Evolutionary conservation across 2,329 filamentous ascomycete species (phyloP), one percentile per base, ranked within the genome.

Genomic region (Chrysosphaeria jannelii): DNA sequence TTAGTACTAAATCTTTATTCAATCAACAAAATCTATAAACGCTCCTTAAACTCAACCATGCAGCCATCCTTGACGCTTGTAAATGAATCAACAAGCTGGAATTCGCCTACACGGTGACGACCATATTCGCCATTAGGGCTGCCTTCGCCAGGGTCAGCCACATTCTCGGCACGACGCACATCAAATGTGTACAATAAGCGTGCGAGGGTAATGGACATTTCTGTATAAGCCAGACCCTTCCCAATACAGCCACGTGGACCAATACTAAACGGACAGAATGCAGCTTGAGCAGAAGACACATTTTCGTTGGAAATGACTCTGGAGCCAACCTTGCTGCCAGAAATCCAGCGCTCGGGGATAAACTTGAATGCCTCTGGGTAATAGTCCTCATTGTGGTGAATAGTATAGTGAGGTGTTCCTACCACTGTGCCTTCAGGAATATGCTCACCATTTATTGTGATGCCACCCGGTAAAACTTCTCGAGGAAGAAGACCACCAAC

Each of bases 231-330:
- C 21, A 71, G 42, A 1, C 55, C 53, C 48, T 72, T 74, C 0
- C 68, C 69, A 25, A 75, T 70, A 36, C 69, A 76, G 3, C 65
- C 65, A 8, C 68, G 46, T 0, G 66, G 61, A 0, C 69, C 69
- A 29, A 72, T 47, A 21, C 57, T 64, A 34, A 76, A 76, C 2
- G 74, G 68, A 30, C 66, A 75, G 42, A 72, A 81, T 1, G 71
- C 71, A 16, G 50, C 53, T 23, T 67, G 56, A 3, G 69, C 66
- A 5, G 47, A 36, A 3, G 49, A 45, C 2, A 59, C 44, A 24
- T 59, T 54, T 2, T 51, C 48, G 39, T 6, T 12, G 7, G 7
- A 7, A n/a, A n/a, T 7, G 7, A 18, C 16, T n/a, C n/a, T n/a
- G 4, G 10, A n/a, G 9, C 13, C 15, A 12, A 30, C n/a, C 5